Evolutionary conservation across 768 basidiomycete species (phyloP).

Genomic region (Amyloporia xantha): DNA sequence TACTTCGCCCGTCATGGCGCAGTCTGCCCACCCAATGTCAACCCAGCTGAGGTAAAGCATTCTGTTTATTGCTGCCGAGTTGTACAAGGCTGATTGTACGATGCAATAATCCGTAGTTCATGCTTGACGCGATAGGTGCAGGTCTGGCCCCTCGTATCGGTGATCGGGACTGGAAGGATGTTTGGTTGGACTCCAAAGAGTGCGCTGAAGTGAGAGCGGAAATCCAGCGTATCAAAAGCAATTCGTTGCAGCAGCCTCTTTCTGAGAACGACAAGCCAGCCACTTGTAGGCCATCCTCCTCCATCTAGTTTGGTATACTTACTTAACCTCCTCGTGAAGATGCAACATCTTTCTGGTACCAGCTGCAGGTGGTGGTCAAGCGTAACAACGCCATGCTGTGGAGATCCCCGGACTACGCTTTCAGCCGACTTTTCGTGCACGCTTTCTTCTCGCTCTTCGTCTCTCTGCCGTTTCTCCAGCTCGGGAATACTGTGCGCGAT

Average conservation of each 20-base stretch:
- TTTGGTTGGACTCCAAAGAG: constrained; percentile 76
- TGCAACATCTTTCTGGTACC: constrained; percentile 71
- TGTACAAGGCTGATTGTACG: no score
- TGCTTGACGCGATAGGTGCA: constrained; percentile 85
- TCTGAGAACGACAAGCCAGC: constrained; percentile 9
- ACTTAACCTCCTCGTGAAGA: constrained; percentile 30
- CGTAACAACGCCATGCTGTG: constrained; percentile 70
- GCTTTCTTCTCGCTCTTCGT: constrained; percentile 64
- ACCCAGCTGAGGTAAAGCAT: constrained; percentile 50
- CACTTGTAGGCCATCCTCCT: constrained; percentile 14
- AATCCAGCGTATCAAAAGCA: constrained; percentile 35
- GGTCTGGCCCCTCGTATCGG: constrained; percentile 68
- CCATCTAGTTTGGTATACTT: background rate
- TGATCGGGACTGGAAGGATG: constrained; percentile 78
- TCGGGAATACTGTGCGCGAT: constrained; percentile 57
- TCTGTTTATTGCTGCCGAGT: background rate
- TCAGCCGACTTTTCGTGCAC: constrained; percentile 74
- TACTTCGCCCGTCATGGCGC: constrained; percentile 79
- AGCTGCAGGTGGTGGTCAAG: constrained; percentile 58
- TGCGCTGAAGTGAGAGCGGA: constrained; percentile 31
- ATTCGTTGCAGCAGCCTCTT: constrained; percentile 10
- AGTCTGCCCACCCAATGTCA: constrained; percentile 65
- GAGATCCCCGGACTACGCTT: constrained; percentile 83
- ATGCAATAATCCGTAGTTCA: constrained; percentile 39
- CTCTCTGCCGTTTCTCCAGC: constrained; percentile 73